Base-by-base conservation (phyloP, 2,329 filamentous ascomycete species). In the Phialocephala sp. region DNA sequence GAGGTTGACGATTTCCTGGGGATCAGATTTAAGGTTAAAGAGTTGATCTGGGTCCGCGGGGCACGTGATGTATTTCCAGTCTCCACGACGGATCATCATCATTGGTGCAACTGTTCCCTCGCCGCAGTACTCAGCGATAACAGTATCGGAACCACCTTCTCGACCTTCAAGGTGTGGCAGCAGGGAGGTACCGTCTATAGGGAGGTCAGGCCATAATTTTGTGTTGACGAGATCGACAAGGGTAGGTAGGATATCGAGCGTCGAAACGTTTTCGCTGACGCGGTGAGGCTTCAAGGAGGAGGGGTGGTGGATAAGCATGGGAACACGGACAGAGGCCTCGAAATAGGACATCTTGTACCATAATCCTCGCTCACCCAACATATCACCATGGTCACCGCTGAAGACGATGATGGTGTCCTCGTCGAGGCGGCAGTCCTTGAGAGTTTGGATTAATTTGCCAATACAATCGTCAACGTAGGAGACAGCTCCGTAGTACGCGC, bases 291-390 rank as follows among this genome's bases (percentile, higher is more conserved):
- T 77, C 78, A 94, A 97, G 67, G 84, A 85, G 73, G 88, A 84
- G 32, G 94, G 94, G 73, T 94, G 88, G 78, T 93, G 90, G 76
- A 97, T 85, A 70, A 97, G 83, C 76, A 97, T 89, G 1, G 94
- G 94, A 24, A 97, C 94, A 35, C 94, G 90, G 55, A 93, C 92
- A 14, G 93, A 97, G 47, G 90, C 90, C 84, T 97, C 94, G 74
- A 93, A 97, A 85, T 95, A 97, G 76, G 88, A 93, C 94, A 97
- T 97, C 85, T 97, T 97, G 83, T 97, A 94, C 94, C 94, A 97
- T 56, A 97, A 82, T 6, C 91, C 91, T 61, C 93, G 89, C 82
- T 97, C 94, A 66, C 94, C 94, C 8, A 97, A 86, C 94, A 97
- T 97, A 79, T 97, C 94, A 63, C 94, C 94, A 75, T 97, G 94